Percentiles rank a stretch among this genome's conserved stretches.
These are phyloP conservation scores for Vachellia pachyceras DNA, from an alignment of 306 rosid genomes.

Conservation along the genomic window DNA sequence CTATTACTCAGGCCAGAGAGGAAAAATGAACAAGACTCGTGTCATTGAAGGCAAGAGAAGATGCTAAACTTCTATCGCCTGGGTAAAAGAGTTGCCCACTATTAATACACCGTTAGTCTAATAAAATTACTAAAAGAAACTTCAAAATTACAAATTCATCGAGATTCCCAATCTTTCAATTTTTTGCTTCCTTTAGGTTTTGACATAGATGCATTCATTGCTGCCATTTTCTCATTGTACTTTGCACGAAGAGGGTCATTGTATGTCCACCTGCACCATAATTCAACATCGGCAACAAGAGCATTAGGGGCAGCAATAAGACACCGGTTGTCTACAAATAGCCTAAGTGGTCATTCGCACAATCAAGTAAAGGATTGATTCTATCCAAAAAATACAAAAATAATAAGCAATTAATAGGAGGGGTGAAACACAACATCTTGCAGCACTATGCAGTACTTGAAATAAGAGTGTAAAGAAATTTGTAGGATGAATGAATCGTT, in stretches of 20 bases:
- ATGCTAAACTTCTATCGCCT: no score
- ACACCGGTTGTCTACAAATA: neutral
- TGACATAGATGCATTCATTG: slow-evolving; percentile 68
- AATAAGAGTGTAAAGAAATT: neutral
- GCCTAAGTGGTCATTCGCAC: neutral
- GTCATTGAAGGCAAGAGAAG: no score
- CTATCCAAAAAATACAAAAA: neutral
- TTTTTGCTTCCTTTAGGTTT: slow-evolving; percentile 97
- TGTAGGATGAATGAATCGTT: neutral
- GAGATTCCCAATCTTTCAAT: slow-evolving; percentile 84
- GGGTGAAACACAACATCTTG: neutral
- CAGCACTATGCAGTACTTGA: neutral
- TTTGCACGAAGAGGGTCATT: slow-evolving; percentile 96
- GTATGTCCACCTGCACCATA: slow-evolving; percentile 88
- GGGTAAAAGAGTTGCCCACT: no score
- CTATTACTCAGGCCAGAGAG: no score
- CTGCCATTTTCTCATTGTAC: slow-evolving; percentile 94
- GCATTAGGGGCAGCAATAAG: slow-evolving; percentile 28
- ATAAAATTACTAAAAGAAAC: slow-evolving; percentile 20
- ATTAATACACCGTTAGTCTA: no score
- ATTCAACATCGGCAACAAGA: slow-evolving; percentile 23
- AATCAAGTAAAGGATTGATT: neutral
- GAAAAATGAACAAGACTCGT: no score
- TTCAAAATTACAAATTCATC: slow-evolving; percentile 44
- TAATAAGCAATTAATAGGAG: neutral